These are phyloP conservation scores for Hypoxylon fragiforme DNA, from an alignment of 495 filamentous ascomycete species.

Conservation along the genomic window DNA sequence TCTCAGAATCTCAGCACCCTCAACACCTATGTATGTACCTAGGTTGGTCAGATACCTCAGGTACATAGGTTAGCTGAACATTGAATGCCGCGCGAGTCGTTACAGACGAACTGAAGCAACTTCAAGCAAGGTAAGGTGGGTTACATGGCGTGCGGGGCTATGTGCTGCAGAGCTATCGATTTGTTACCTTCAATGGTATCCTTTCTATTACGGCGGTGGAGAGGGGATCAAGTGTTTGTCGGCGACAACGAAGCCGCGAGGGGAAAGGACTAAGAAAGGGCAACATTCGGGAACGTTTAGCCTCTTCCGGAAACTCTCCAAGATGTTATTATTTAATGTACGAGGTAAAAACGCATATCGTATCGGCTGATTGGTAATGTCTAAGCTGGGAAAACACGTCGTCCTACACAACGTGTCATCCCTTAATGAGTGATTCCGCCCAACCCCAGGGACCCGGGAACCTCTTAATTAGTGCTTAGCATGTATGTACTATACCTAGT, in stretches of 20 bases:
- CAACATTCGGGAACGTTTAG: slow-evolving; percentile 4
- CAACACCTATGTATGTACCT: too few species aligned
- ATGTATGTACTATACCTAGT: too few species aligned
- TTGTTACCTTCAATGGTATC: slow-evolving; percentile 17
- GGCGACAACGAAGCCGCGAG: slow-evolving; percentile 10
- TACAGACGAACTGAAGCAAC: slow-evolving; percentile 1
- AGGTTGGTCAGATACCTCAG: too few species aligned
- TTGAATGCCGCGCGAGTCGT: slow-evolving; percentile 4
- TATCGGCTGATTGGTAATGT: slow-evolving; percentile 29
- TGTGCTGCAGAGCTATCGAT: slow-evolving; percentile 20
- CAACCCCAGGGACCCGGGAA: slow-evolving; percentile 16
- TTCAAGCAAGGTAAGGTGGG: slow-evolving; percentile 16
- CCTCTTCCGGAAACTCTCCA: slow-evolving; percentile 20
- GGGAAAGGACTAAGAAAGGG: slow-evolving; percentile 11
- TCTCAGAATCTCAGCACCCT: too few species aligned
- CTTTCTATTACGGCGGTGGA: slow-evolving; percentile 20
- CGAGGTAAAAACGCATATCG: slow-evolving; percentile 7
- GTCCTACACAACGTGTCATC: slow-evolving; percentile 28
- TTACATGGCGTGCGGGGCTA: slow-evolving; percentile 31
- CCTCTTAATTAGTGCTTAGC: slow-evolving; percentile 19
- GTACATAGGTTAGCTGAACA: too few species aligned
- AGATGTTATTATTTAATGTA: slow-evolving; percentile 6
- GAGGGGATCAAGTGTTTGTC: slow-evolving; percentile 20
- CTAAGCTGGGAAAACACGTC: slow-evolving; percentile 17
- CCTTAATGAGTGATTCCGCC: slow-evolving; percentile 12